Evolutionary conservation across 306 rosid species (phyloP).

Genomic region (Cicer bijugum): DNA sequence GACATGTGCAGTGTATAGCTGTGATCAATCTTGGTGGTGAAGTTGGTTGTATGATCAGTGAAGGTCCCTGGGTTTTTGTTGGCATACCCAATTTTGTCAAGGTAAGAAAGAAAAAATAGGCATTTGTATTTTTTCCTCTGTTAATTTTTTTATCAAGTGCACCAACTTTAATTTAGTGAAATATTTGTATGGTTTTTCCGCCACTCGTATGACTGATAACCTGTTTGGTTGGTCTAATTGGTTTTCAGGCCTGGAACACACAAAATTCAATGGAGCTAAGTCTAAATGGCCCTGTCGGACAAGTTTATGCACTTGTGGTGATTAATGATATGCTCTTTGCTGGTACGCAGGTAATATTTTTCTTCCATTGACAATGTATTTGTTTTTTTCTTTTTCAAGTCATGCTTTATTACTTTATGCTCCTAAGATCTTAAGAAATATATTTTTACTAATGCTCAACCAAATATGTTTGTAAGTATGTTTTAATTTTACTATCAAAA

Average conservation of each 20-base stretch:
- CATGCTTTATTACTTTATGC: neutral
- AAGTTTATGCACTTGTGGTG: slow-evolving; percentile 88
- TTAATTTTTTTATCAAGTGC: slow-evolving; percentile 17
- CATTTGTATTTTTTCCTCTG: slow-evolving; percentile 6
- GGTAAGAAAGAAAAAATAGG: slow-evolving; percentile 54
- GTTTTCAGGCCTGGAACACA: slow-evolving; percentile 86
- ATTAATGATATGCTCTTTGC: slow-evolving; percentile 89
- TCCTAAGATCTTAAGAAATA: neutral
- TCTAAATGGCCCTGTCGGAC: slow-evolving; percentile 92
- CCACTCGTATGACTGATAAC: slow-evolving; percentile 21
- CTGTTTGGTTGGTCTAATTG: slow-evolving; percentile 45
- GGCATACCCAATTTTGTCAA: slow-evolving; percentile 81
- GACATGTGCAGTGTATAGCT: slow-evolving; percentile 64
- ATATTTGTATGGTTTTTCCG: neutral
- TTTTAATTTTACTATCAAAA: neutral
- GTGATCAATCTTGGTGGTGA: slow-evolving; percentile 78
- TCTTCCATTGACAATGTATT: slow-evolving; percentile 12
- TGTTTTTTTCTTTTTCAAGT: slow-evolving; percentile 31
- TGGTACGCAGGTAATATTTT: slow-evolving; percentile 82
- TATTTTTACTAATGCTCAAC: neutral
- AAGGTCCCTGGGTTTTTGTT: slow-evolving; percentile 97
- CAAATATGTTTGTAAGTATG: neutral
- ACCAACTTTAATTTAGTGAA: slow-evolving; percentile 24
- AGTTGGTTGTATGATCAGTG: slow-evolving; percentile 92
- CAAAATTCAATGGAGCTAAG: slow-evolving; percentile 71